These are phyloP conservation scores for Sporothrix mexicana DNA, from an alignment of 2,329 filamentous ascomycete genomes.

Conservation along the genomic window DNA sequence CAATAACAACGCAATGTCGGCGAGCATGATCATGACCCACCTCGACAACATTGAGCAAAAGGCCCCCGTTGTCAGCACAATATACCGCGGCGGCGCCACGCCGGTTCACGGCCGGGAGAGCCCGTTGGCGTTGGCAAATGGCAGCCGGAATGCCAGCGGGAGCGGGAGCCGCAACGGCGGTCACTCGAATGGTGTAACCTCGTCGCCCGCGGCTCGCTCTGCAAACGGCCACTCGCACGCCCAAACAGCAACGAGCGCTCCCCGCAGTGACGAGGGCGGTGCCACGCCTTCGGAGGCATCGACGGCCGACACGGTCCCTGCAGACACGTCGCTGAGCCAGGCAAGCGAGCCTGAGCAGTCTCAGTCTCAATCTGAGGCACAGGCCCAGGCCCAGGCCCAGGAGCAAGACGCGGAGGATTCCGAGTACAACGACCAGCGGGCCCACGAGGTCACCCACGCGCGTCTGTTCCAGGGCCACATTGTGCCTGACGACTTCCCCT, in stretches of 20 bases:
- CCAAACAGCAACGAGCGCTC: background rate
- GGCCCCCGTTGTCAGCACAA: conserved; percentile 23
- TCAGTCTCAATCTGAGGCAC: no score
- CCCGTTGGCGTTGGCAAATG: background rate
- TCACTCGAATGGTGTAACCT: background rate
- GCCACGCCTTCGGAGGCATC: conserved; percentile 3
- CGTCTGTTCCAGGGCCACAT: conserved; percentile 92
- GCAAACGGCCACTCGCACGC: background rate
- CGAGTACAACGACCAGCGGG: conserved; percentile 78
- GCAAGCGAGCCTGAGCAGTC: conserved; percentile 46
- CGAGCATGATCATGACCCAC: conserved; percentile 77
- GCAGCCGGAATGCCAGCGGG: background rate
- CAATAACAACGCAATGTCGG: conserved; percentile 66
- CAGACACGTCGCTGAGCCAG: background rate
- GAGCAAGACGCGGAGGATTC: conserved; percentile 40
- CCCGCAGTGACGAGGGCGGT: background rate
- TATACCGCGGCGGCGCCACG: conserved; percentile 4
- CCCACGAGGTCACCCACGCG: conserved; percentile 87
- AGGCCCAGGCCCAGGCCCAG: no score
- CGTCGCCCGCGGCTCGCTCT: background rate
- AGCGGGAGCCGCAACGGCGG: background rate
- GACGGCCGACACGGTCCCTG: conserved; percentile 7
- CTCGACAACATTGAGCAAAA: conserved; percentile 63
- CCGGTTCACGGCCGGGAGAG: conserved; percentile 10
- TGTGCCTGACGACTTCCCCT: conserved; percentile 90